Conservation (phyloP, 805 yeast species). For the Kluyveromyces starmeri region DNA sequence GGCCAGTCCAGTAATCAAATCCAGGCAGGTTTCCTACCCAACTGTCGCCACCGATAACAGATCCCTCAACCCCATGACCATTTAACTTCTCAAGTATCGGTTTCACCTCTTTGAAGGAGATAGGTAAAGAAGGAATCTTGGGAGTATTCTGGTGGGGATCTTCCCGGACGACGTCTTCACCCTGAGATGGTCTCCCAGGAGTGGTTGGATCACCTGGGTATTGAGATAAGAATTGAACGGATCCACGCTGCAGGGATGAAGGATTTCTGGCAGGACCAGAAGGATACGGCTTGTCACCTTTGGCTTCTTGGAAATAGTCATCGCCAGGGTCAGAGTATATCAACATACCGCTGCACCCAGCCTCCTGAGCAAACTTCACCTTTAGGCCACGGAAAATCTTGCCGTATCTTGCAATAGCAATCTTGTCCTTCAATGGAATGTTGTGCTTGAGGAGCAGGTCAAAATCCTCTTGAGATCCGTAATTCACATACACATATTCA, state of each 20-base stretch:
- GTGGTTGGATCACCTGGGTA: conserved; percentile 76
- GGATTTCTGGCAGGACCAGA: conserved; percentile 74
- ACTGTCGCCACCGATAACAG: conserved; percentile 32
- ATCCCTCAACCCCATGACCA: conserved; percentile 41
- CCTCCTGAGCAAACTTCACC: conserved; percentile 66
- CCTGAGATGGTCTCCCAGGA: conserved; percentile 53
- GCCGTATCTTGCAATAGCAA: conserved; percentile 64
- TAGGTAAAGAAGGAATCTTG: conserved; percentile 61
- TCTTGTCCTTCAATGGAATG: conserved; percentile 45
- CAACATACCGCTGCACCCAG: conserved; percentile 58
- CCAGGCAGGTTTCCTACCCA: conserved; percentile 40
- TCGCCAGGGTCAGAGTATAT: conserved; percentile 67
- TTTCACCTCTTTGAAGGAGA: conserved; percentile 51
- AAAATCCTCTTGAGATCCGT: conserved; percentile 57
- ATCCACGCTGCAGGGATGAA: conserved; percentile 67
- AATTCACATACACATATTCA: conserved; percentile 55
- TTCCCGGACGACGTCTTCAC: conserved; percentile 34
- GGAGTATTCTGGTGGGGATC: conserved; percentile 49
- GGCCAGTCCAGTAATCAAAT: conserved; percentile 46
- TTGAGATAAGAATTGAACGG: conserved; percentile 51
- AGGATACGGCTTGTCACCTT: conserved; percentile 62
- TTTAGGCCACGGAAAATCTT: conserved; percentile 61
- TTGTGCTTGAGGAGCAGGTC: conserved; percentile 37
- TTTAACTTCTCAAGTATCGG: conserved; percentile 53
- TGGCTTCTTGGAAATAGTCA: conserved; percentile 41